phyloP scores from a whole-genome alignment of 2,329 filamentous ascomycete genomes.

The Aureobasidium sp. region DNA sequence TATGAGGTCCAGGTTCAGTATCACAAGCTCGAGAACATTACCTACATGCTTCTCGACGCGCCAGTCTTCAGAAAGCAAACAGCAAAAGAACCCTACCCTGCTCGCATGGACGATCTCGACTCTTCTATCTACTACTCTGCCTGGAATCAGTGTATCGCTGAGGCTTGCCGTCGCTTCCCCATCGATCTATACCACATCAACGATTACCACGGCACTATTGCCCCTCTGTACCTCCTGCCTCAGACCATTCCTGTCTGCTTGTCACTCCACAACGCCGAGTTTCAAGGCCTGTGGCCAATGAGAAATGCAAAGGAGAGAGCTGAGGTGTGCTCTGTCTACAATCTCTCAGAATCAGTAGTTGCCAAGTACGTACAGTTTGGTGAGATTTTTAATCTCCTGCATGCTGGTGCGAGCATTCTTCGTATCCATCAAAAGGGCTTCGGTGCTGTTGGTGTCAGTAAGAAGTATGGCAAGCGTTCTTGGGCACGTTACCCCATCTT shows the following conservation, averaged over 20 bases:
- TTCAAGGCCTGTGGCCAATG: slow-evolving; percentile 62
- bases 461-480: slow-evolving; percentile 60
- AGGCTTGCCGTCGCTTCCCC: slow-evolving; percentile 53
- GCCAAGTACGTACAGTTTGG: slow-evolving; percentile 58
- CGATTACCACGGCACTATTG: slow-evolving; percentile 56
- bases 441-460: slow-evolving; percentile 59
- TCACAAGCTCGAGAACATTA: slow-evolving; percentile 56
- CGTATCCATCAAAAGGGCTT: slow-evolving; percentile 60
- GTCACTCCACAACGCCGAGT: slow-evolving; percentile 61
- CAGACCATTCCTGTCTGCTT: slow-evolving; percentile 54
- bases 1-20: slow-evolving; percentile 59
- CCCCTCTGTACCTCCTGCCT: slow-evolving; percentile 57
- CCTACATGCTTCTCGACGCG: slow-evolving; percentile 58
- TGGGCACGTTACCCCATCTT: slow-evolving; percentile 62
- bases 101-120: slow-evolving; percentile 61
- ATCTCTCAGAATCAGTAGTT: slow-evolving; percentile 49
- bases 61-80: slow-evolving; percentile 59
- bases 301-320: slow-evolving; percentile 51
- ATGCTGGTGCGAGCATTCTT: slow-evolving; percentile 58
- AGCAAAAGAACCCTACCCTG: slow-evolving; percentile 55
- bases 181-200: slow-evolving; percentile 60
- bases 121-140: slow-evolving; percentile 61
- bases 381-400: slow-evolving; percentile 60
- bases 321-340: slow-evolving; percentile 59
- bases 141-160: slow-evolving; percentile 63